Percentiles rank a stretch among this genome's conserved stretches.
These are phyloP conservation scores for Starmerella ratchasimensis DNA, from an alignment of 805 yeast species.

Conservation along the genomic window DNA sequence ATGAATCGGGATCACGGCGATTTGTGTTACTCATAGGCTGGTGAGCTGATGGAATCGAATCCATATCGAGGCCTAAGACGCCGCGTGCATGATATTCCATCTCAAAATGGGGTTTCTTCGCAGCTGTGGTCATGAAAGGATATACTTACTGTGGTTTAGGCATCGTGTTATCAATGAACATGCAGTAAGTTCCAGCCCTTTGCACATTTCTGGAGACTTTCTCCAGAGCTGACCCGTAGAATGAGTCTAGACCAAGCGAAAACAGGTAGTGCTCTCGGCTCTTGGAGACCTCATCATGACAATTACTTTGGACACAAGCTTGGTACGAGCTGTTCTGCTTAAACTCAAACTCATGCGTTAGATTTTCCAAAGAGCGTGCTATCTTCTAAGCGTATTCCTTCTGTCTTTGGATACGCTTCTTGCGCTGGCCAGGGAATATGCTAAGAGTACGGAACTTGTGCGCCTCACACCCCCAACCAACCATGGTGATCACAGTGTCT, in stretches of 20 bases:
- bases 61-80: background rate
- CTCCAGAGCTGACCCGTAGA: conserved; percentile 4
- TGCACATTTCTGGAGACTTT: background rate
- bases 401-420: conserved; percentile 5
- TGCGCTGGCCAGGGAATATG: conserved; percentile 4
- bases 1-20: conserved; percentile 21
- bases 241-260: conserved; percentile 5
- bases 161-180: conserved; percentile 3
- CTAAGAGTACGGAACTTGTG: too few relatives aligned
- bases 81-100: conserved; percentile 4
- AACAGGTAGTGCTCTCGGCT: conserved; percentile 4
- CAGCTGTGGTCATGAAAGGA: conserved; percentile 7
- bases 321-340: background rate
- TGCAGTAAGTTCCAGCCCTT: conserved; percentile 5
- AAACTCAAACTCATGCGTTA: background rate
- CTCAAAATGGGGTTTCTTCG: conserved; percentile 8
- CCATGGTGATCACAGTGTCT: too few relatives aligned
- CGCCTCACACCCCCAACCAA: too few relatives aligned
- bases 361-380: background rate
- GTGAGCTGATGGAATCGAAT: background rate
- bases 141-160: conserved; percentile 1
- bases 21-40: background rate
- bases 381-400: background rate
- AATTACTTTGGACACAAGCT: conserved; percentile 1
- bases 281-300: background rate